Evolutionary conservation across 2,329 filamentous ascomycete species (phyloP), one percentile per base, ranked within the genome.

Genomic region (Aspergillus bombycis): DNA sequence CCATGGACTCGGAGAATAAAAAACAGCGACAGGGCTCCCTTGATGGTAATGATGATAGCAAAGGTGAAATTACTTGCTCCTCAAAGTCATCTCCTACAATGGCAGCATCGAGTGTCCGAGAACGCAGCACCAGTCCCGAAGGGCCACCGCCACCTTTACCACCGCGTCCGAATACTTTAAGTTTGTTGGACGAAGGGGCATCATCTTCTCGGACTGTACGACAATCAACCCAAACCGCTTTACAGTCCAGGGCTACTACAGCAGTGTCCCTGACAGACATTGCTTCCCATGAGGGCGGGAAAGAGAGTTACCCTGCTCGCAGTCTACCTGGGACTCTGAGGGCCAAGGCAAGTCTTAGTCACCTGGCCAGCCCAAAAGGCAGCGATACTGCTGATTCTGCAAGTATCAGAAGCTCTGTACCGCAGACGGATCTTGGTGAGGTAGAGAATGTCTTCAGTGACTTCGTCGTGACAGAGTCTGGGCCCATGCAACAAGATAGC

Each of bases 191-290:
- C 64, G 73, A 75, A 65, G 75, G 74, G 70, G 70, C 62, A 66
- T 62, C 71, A 54, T 70, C 74, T 65, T 62, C 78, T 53, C 70
- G 77, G 52, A 64, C 76, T 12, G 72, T 75, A 4, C 76, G 77
- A 30, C 75, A 73, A 34, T 63, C 71, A n/a, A 66, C 72, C 34
- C 75, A 75, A 58, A 69, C 77, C 32, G 73, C 70, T 36, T 70
- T 84, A 28, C 79, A 81, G 62, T 88, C 90, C 1, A 88, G 88
- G 63, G 88, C 94, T 55, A 97, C 94, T 4, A 97, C 93, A 0
- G 93, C 93, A 11, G 74, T 98, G 16, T 94, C 93, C 0, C 86
- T 92, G 19, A 85, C 93, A 65, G 93, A 94, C 68, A 89, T 94
- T 61, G 90, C 92, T 70, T 92, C 91, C 0, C 84, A 88, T 12